Base-by-base conservation (phyloP, 176 grass and related monocot species). In the Phragmites australis region DNA sequence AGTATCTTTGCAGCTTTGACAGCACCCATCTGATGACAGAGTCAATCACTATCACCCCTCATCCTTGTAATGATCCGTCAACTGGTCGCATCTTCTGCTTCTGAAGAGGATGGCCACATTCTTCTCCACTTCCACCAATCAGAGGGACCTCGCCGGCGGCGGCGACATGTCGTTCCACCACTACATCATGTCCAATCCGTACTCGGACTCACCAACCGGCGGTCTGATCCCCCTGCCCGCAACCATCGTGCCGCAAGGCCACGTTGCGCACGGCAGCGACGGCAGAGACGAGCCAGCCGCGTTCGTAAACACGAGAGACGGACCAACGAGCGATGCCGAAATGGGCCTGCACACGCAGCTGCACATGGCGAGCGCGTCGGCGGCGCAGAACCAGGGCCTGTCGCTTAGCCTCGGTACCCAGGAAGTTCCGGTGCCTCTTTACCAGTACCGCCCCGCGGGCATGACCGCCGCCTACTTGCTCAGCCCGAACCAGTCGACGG, bases 381-480 rank as follows among this genome's bases (percentile, higher is more conserved):
- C 65, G 63, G 90, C 48, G 34, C 89, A 75, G n/a, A 77, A 79
- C 59, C 95, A 98, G 48, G 88, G 95, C 16, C 77, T 98, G 44
- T 98, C 92, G 18, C 90, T 94, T 29, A 94, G 95, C 78, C 90
- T 98, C 13, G 66, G 92, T 59, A 68, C 83, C 41, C 92, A 98
- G n/a, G 77, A 62, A 9, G 87, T 98, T 57, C 86, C 90, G 6
- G 65, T 93, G 62, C 87, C 95, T 34, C 81, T 89, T 7, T 92
- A 94, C 73, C 92, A 94, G 83, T 98, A 91, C 58, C 74, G 65
- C 0, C 81, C 70, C 16, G 49, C 83, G 10, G 88, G 72, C 78
- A 86, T 86, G 83, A 63, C 78, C 37, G 80, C 71, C 29, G 62
- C 82, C 29, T 66, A 87, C 67, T 70, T 81, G 67, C 67, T 86